Evolutionary conservation across 495 filamentous ascomycete species (phyloP).

Genomic region (Neurospora sp.): DNA sequence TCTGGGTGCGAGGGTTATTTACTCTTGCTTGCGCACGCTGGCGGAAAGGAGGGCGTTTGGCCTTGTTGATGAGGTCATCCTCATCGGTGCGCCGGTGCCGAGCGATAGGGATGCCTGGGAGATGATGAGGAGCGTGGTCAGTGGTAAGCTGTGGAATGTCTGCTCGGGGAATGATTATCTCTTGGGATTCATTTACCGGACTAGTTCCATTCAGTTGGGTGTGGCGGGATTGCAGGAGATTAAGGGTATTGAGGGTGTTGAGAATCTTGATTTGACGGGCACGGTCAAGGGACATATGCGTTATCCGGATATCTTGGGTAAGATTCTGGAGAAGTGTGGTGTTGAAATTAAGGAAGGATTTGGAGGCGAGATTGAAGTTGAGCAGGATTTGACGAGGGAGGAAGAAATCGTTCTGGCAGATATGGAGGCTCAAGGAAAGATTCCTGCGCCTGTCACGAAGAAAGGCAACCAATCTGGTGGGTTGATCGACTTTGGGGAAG

Average conservation of each 20-base stretch:
- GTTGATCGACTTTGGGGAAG: background rate
- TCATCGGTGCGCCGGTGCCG: conserved; percentile 75
- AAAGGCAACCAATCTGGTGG: background rate
- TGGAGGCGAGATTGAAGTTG: background rate
- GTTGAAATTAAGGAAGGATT: background rate
- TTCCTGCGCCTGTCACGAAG: background rate
- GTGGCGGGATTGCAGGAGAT: conserved; percentile 66
- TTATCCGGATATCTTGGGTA: conserved; percentile 60
- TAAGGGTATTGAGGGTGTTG: conserved; percentile 52
- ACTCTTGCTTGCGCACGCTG: conserved; percentile 58
- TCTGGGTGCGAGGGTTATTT: conserved; percentile 74
- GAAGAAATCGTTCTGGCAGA: background rate
- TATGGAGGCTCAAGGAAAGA: background rate
- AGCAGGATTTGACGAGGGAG: background rate
- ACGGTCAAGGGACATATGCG: conserved; percentile 62
- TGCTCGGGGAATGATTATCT: conserved; percentile 70
- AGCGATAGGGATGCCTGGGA: conserved; percentile 55
- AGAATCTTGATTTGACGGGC: conserved; percentile 67
- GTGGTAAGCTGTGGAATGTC: conserved; percentile 65
- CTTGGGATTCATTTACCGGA: conserved; percentile 67
- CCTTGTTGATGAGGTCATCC: conserved; percentile 65
- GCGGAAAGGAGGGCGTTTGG: conserved; percentile 67
- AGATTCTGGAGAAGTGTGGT: conserved; percentile 57
- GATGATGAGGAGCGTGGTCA: conserved; percentile 59
- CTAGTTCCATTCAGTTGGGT: conserved; percentile 64